These are phyloP conservation scores for Aspergillus sp. DNA, from an alignment of 2,329 filamentous ascomycete genomes.

Conservation along the genomic window DNA sequence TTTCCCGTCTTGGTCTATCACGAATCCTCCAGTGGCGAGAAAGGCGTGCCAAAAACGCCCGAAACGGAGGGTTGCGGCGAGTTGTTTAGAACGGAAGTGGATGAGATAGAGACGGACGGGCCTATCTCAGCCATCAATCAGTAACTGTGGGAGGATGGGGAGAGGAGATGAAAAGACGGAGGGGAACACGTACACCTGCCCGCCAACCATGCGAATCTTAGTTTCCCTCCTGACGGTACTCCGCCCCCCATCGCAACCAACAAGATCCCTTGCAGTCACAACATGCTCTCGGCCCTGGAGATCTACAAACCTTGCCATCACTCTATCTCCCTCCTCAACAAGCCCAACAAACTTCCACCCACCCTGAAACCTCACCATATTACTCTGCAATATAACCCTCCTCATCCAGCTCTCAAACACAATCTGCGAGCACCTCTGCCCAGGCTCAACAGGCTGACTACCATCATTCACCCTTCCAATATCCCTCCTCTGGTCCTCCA, in stretches of 20 bases:
- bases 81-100: constrained; percentile 33
- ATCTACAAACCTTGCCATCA: constrained; percentile 20
- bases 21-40: constrained; percentile 20
- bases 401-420: constrained; percentile 39
- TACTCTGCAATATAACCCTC: constrained; percentile 12
- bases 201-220: constrained; percentile 25
- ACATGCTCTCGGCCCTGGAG: constrained; percentile 16
- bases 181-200: constrained; percentile 23
- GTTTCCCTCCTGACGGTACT: constrained; percentile 25
- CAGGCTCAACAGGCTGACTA: constrained; percentile 29
- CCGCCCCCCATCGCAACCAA: constrained; percentile 30
- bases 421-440: constrained; percentile 34
- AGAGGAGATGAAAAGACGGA: too few relatives aligned
- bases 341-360: constrained; percentile 9
- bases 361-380: not conserved
- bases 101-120: constrained; percentile 24
- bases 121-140: not conserved
- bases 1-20: constrained; percentile 34
- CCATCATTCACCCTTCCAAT: constrained; percentile 34
- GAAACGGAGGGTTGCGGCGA: constrained; percentile 22
- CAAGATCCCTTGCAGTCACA: constrained; percentile 24
- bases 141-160: not conserved
- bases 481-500: constrained; percentile 11
- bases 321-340: constrained; percentile 18
- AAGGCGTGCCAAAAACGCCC: constrained; percentile 37